Evolutionary conservation across 83 land plant genomes (phyloP), one percentile per base, ranked within the genome.

Genomic region (Isoetes engelmannii): DNA sequence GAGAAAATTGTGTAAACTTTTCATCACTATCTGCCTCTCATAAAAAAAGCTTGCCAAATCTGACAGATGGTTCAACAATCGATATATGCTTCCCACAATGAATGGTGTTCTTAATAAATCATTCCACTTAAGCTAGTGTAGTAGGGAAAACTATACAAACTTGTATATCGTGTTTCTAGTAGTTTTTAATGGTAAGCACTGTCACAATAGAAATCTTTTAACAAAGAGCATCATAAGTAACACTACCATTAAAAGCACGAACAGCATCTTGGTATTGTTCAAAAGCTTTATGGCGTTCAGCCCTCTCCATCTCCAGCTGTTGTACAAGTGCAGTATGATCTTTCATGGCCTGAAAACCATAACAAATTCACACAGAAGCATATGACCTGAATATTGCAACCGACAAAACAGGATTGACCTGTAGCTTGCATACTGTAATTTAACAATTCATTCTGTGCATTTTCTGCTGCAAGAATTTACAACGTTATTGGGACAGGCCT

Each of bases 271-370:
- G 54, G 15, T 51, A n/a, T 51, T 51, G 54, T 12, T 10, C 47
- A 47, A 64, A 44, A 64, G 67, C 44, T 64, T 64, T 64, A 13
- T 9, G n/a, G 3, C 67, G 67, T 41, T 13, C 1, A 37, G 3
- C 47, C 45, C 67, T 21, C 45, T 44, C 67, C 12, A 41, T 64
- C 47, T 64, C 9, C 3, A 64, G 41, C 47, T 4, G 67, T 17
- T 64, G 47, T 18, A 13, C 1, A 37, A 64, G 67, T 13, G 15
- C 17, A 8, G 67, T 44, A 41, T 64, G 67, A 44, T 64, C 67
- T 64, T 64, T 64, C 7, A 64, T 3, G 17, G 67, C 67, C 67
- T 64, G 47, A 37, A 21, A 64, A 17, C 10, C 15, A n/a, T 51
- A 10, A n/a, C 54, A 51, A 3, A 3, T 15, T 15, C 12, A 12